phyloP scores from a whole-genome alignment of 768 basidiomycete genomes.

The Rubroboletus satanas region DNA sequence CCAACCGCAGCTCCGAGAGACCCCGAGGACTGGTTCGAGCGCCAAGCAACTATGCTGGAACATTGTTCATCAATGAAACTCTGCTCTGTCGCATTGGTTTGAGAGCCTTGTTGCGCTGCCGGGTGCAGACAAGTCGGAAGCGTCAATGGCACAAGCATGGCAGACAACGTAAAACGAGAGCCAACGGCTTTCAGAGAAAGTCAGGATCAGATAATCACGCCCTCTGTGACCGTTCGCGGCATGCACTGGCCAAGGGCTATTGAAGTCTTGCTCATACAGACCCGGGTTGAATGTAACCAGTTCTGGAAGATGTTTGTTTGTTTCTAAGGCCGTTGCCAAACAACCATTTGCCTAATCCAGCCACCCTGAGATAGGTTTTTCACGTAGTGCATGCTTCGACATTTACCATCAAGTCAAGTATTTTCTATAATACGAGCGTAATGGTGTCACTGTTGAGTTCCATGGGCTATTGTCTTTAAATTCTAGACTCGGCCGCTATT shows the following conservation, averaged over 20 bases:
- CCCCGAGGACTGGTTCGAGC: constrained; percentile 1
- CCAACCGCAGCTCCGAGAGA: constrained; percentile 21
- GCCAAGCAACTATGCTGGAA: constrained; percentile 19
- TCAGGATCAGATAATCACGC: not conserved
- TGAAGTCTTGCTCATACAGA: constrained; percentile 5
- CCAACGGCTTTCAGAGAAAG: not conserved
- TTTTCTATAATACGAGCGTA: not conserved
- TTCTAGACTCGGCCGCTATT: too few relatives aligned
- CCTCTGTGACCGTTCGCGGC: not conserved
- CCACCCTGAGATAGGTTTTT: not conserved
- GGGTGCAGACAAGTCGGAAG: constrained; percentile 17
- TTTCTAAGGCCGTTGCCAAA: constrained; percentile 29
- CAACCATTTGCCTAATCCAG: constrained; percentile 9
- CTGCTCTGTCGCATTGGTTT: constrained; percentile 17
- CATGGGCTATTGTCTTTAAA: not conserved
- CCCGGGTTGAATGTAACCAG: not conserved
- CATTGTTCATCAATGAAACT: constrained; percentile 23
- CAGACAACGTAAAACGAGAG: not conserved
- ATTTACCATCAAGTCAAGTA: not conserved
- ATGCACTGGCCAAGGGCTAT: constrained; percentile 2
- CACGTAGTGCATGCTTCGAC: not conserved
- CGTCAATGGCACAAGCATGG: constrained; percentile 28
- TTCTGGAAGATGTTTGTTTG: constrained; percentile 26
- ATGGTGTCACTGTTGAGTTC: not conserved
- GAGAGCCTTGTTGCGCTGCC: constrained; percentile 4